These are phyloP conservation scores for Bipolaris oryzae DNA, from an alignment of 2,329 filamentous ascomycete species.

Conservation along the genomic window DNA sequence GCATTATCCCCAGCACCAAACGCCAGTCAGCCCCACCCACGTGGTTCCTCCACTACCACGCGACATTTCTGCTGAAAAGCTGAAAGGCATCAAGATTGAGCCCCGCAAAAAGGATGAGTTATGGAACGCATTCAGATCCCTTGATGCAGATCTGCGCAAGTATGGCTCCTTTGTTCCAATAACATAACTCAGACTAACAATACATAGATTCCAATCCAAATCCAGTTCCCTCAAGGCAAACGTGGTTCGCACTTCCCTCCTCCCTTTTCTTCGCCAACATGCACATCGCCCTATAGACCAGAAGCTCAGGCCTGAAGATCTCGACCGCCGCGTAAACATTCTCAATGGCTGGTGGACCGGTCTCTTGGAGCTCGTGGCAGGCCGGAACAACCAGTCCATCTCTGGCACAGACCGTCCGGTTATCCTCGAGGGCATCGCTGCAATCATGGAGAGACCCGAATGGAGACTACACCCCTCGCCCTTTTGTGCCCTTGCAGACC, in stretches of 20 bases:
- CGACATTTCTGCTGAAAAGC: conserved; percentile 49
- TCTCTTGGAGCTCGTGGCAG: conserved; percentile 80
- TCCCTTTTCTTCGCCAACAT: conserved; percentile 79
- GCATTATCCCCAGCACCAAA: conserved; percentile 41
- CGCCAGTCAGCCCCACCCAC: conserved; percentile 42
- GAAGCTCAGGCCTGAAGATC: conserved; percentile 74
- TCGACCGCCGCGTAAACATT: conserved; percentile 79
- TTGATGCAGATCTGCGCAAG: conserved; percentile 73
- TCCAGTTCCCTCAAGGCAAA: conserved; percentile 75
- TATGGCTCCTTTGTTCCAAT: conserved; percentile 41
- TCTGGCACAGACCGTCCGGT: conserved; percentile 82
- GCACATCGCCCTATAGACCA: conserved; percentile 70
- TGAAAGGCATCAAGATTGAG: conserved; percentile 47
- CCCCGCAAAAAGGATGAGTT: conserved; percentile 70
- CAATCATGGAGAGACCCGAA: conserved; percentile 86
- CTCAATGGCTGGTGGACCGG: conserved; percentile 91
- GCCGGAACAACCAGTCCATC: conserved; percentile 74
- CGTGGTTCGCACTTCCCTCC: conserved; percentile 71
- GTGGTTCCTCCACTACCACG: conserved; percentile 52
- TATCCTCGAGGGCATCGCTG: conserved; percentile 76
- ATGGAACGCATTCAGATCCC: conserved; percentile 69
- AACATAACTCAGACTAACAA: conserved; percentile 10
- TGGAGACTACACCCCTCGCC: conserved; percentile 77
- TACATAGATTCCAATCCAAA: conserved; percentile 70
- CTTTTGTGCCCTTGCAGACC: conserved; percentile 67